Base-by-base conservation (phyloP, 495 filamentous ascomycete genomes). In the Lentithecium fluviatile region DNA sequence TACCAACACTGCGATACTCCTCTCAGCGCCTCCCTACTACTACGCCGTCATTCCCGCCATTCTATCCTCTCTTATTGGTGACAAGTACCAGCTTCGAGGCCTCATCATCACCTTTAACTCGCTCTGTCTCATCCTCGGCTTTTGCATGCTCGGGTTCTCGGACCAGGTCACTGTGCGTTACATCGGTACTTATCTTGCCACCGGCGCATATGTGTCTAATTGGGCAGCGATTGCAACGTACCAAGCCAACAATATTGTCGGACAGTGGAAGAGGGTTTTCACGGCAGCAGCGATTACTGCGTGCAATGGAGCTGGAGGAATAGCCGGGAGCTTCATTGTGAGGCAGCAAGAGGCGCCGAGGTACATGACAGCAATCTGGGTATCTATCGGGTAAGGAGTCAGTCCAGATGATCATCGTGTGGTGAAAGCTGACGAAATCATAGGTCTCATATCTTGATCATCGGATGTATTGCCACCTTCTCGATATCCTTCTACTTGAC, bases 21-120 rank as follows among this genome's bases (percentile, higher is more conserved):
- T 92, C 15, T 85, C 85, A 3, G 87, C 86, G 0, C 88, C 88
- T 57, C 88, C 88, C 1, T 91, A 90, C 66, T 90, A 89, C 68
- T 91, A 85, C 68, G 82, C 88, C 5, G 82, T 86, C 1, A 77
- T 90, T 4, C 88, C 88, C 0, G 87, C 88, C 2, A 69, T 91
- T 5, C 58, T 89, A 6, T 88, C 87, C 10, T 90, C 88, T 1
- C 73, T 84, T 10, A 71, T 88, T 10, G 85, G 85, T 26, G 88
- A 92, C 67, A 75, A 72, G n/a, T 85, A 79, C 67, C 77, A 79
- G 21, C 72, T 87, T 25, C 81, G 88, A 6, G 88, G 84, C 0
- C 85, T 85, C 0, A 71, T 90, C 49, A 90, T 92, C 67, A 75
- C 71, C 6, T 90, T 92, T 82, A 91, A 92, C 68, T 82, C 81